Percentiles rank a stretch among this genome's conserved stretches.
Evolutionary conservation across 2,329 filamentous ascomycete genomes (phyloP).

Genomic region (Alternaria panax): DNA sequence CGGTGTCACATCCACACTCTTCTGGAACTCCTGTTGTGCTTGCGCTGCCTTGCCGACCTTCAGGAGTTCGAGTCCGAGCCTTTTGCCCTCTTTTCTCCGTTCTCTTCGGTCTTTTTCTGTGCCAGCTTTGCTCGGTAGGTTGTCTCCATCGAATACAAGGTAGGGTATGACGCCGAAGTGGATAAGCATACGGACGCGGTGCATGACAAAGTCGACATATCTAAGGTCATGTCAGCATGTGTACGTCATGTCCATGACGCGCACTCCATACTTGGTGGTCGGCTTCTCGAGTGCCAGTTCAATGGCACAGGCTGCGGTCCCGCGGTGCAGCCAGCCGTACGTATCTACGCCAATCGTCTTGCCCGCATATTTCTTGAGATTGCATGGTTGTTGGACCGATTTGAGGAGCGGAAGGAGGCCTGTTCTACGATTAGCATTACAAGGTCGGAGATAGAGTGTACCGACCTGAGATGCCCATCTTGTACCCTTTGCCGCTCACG

Average conservation of each 20-base stretch:
- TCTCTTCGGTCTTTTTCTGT: constrained; percentile 82
- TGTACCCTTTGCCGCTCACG: constrained; percentile 38
- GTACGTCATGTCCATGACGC: background rate
- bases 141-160: constrained; percentile 94
- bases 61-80: constrained; percentile 77
- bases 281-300: constrained; percentile 89
- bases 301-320: constrained; percentile 86
- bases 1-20: constrained; percentile 93
- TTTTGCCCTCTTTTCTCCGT: constrained; percentile 77
- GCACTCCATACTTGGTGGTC: constrained; percentile 74
- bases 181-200: constrained; percentile 89
- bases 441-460: constrained; percentile 28
- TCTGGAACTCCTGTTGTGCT: constrained; percentile 87
- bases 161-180: constrained; percentile 96
- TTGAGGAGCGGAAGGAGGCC: constrained; percentile 91
- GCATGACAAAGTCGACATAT: constrained; percentile 89
- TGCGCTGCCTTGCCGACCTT: constrained; percentile 81
- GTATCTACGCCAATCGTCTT: constrained; percentile 94
- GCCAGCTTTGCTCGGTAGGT: constrained; percentile 87
- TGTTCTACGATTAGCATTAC: constrained; percentile 49
- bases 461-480: constrained; percentile 53
- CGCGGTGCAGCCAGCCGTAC: constrained; percentile 98
- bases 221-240: constrained; percentile 55
- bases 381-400: constrained; percentile 89
- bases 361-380: constrained; percentile 85